Percentiles rank a stretch among this genome's conserved stretches.
Conservation (phyloP, 2,329 filamentous ascomycete species). For the Uncinocarpus reesii region DNA sequence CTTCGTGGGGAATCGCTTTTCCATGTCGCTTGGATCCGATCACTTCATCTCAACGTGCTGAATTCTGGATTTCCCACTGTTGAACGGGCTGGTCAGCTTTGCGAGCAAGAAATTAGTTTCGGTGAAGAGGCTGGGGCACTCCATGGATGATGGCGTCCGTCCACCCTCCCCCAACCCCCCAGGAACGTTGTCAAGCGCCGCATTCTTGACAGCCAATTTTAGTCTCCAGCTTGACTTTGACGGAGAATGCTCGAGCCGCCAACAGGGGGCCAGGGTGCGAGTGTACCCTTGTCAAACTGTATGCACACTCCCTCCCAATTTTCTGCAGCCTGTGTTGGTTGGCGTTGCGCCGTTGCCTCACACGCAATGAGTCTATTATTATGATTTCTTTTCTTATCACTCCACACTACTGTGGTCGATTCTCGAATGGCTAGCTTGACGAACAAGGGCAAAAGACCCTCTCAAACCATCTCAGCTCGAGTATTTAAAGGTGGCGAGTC, state of each 20-base stretch:
- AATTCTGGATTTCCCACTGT: too few relatives aligned
- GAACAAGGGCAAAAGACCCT: neutral
- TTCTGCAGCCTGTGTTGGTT: neutral
- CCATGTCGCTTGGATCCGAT: too few relatives aligned
- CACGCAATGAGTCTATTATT: neutral
- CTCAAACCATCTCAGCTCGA: neutral
- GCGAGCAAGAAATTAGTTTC: too few relatives aligned
- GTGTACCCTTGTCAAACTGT: neutral
- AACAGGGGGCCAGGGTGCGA: neutral
- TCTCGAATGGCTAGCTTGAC: constrained; percentile 6
- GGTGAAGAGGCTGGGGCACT: too few relatives aligned
- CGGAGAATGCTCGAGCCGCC: neutral
- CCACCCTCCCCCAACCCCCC: neutral
- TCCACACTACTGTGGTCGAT: neutral
- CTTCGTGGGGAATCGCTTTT: too few relatives aligned
- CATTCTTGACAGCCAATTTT: neutral
- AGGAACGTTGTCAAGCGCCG: neutral
- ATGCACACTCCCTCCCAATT: neutral
- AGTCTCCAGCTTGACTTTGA: neutral
- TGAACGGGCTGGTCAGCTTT: too few relatives aligned
- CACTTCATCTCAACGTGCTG: too few relatives aligned
- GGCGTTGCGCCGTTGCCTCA: neutral
- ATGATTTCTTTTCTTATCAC: constrained; percentile 7
- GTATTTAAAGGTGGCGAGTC: neutral
- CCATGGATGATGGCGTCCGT: neutral